These are phyloP conservation scores for Acanthamoeba royreba DNA, from an alignment of 208 protist genomes.

Conservation along the genomic window DNA sequence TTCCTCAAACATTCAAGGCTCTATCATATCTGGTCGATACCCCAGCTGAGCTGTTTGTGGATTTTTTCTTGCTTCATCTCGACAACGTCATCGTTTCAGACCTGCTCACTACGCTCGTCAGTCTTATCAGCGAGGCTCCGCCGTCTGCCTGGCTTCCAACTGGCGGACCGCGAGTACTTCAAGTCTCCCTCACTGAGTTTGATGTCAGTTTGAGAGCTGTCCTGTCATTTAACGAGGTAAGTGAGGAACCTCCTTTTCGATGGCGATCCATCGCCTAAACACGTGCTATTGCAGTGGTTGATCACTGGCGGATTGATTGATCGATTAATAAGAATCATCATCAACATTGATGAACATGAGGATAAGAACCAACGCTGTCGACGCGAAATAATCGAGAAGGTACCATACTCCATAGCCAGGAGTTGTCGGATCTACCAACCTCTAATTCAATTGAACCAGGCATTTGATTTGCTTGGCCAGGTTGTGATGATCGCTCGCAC, in stretches of 20 bases:
- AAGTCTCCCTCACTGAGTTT: background rate
- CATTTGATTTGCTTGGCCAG: background rate
- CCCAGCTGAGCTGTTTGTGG: background rate
- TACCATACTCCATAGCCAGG: background rate
- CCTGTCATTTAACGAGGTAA: background rate
- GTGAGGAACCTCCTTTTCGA: background rate
- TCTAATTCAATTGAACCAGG: background rate
- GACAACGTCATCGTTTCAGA: background rate
- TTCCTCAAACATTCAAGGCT: background rate
- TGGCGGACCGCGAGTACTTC: background rate
- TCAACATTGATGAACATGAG: background rate
- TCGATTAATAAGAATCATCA: background rate
- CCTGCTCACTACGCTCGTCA: background rate
- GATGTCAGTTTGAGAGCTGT: background rate
- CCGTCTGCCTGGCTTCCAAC: slow-evolving; percentile 16
- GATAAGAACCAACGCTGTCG: background rate
- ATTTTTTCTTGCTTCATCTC: background rate
- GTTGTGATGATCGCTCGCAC: background rate
- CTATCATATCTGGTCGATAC: background rate
- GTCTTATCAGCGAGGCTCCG: background rate
- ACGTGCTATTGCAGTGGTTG: background rate
- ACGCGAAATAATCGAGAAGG: background rate
- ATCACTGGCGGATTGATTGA: background rate
- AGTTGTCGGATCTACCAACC: background rate
- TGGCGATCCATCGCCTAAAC: background rate